phyloP scores from a whole-genome alignment of 495 filamentous ascomycete genomes.

The Massariosphaeria phaeospora region DNA sequence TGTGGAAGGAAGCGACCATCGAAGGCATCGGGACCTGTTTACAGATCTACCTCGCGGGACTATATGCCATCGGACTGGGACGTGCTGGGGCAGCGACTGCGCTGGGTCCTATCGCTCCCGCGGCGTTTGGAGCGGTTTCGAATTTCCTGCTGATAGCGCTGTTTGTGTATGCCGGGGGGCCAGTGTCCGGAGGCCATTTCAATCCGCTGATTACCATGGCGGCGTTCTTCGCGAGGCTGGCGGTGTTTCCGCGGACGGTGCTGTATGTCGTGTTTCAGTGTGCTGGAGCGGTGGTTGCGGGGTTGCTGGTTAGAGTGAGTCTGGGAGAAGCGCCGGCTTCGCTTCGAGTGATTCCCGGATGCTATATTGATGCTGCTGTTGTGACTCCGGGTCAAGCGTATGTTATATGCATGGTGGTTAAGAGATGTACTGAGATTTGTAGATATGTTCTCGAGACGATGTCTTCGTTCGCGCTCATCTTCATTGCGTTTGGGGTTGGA shows the following conservation, averaged over 20 bases:
- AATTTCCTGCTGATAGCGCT: conserved; percentile 20
- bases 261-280: conserved; percentile 29
- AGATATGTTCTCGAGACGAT: conserved; percentile 27
- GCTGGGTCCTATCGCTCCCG: conserved; percentile 20
- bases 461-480: conserved; percentile 22
- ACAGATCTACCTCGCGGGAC: conserved; percentile 22
- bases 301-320: conserved; percentile 19
- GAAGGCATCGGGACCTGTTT: conserved; percentile 30
- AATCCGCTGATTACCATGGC: conserved; percentile 31
- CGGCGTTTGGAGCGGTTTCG: conserved; percentile 13
- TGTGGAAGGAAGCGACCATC: conserved; percentile 46
- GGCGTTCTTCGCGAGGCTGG: conserved; percentile 25
- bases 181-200: conserved; percentile 28
- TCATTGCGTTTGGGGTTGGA: conserved; percentile 50
- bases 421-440: background rate
- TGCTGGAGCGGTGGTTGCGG: conserved; percentile 17
- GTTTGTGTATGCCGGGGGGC: conserved; percentile 27
- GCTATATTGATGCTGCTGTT: conserved; percentile 23
- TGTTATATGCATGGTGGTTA: background rate
- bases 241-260: conserved; percentile 20
- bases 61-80: conserved; percentile 19
- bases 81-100: conserved; percentile 4
- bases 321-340: background rate
- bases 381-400: conserved; percentile 23
- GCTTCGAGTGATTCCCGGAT: conserved; percentile 17